Conservation (phyloP, 2,329 filamentous ascomycete genomes). For the Claviceps sp. region DNA sequence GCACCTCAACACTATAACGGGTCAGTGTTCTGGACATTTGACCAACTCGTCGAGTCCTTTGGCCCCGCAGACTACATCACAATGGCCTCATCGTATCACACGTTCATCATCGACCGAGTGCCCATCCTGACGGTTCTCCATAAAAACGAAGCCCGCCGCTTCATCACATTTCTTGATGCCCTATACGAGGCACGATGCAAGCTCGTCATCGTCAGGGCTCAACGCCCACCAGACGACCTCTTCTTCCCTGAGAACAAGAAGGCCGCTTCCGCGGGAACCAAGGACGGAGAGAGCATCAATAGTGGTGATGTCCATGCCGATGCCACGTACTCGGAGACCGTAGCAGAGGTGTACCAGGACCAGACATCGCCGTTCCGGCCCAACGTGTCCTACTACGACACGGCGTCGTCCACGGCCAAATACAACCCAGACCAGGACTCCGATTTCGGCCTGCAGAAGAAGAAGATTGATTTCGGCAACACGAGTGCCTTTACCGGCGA, state of each 20-base stretch:
- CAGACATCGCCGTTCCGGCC: conserved; percentile 64
- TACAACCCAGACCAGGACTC: conserved; percentile 46
- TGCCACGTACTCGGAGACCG: conserved; percentile 30
- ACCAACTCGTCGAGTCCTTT: conserved; percentile 51
- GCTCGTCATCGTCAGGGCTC: conserved; percentile 49
- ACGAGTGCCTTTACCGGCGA: conserved; percentile 61
- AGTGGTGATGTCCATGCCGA: conserved; percentile 25
- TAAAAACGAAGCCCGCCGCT: conserved; percentile 69
- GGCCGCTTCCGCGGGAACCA: conserved; percentile 4
- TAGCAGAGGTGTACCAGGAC: conserved; percentile 63
- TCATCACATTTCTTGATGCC: conserved; percentile 71
- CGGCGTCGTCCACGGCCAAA: conserved; percentile 27
- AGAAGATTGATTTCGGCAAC: conserved; percentile 51
- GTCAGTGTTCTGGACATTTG: conserved; percentile 52
- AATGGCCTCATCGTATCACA: conserved; percentile 67
- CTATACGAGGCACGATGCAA: conserved; percentile 74
- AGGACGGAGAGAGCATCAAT: conserved; percentile 6
- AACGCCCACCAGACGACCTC: conserved; percentile 54
- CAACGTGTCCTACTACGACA: conserved; percentile 56
- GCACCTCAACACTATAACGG: conserved; percentile 46
- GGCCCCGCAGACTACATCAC: conserved; percentile 76
- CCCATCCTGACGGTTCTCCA: conserved; percentile 52
- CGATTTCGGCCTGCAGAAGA: conserved; percentile 31
- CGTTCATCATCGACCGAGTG: conserved; percentile 58
- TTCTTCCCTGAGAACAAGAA: conserved; percentile 55